These are phyloP conservation scores for Beauveria varroae DNA, from an alignment of 2,329 filamentous ascomycete genomes.

Conservation along the genomic window DNA sequence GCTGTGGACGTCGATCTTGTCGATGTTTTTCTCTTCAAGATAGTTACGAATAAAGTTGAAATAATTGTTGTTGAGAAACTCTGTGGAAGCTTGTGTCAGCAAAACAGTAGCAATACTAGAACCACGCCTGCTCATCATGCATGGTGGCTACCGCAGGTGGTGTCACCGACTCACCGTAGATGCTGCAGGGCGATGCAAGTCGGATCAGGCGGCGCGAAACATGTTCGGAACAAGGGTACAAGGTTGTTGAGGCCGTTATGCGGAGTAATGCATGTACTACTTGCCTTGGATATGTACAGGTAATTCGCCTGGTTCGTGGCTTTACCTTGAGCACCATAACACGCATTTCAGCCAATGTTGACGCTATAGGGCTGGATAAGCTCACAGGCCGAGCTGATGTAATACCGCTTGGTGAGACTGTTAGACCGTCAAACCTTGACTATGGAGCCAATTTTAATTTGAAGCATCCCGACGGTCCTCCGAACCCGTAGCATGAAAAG, in stretches of 20 bases:
- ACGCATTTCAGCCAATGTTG: not conserved
- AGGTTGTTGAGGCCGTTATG: not conserved
- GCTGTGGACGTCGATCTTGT: not conserved
- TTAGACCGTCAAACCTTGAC: not conserved
- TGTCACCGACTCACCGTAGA: not conserved
- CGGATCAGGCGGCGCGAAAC: conserved; percentile 3
- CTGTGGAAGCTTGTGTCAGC: not conserved
- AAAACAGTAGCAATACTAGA: not conserved
- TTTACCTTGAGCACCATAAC: not conserved
- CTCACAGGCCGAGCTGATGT: conserved; percentile 9
- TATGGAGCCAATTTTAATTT: not conserved
- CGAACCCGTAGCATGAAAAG: not conserved
- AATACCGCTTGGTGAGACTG: conserved; percentile 4
- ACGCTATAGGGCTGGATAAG: not conserved
- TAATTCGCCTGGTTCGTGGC: not conserved
- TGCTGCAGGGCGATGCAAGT: conserved; percentile 1
- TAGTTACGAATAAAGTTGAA: not conserved
- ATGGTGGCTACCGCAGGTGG: not conserved
- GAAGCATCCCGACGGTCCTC: not conserved
- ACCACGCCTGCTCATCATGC: not conserved
- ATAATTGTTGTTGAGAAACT: not conserved
- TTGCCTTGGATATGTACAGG: not conserved
- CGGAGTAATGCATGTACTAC: not conserved
- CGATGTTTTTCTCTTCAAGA: not conserved
- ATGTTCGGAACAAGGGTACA: not conserved